Evolutionary conservation across 2,329 filamentous ascomycete genomes (phyloP).

Genomic region (Aspergillus spinulosporus): DNA sequence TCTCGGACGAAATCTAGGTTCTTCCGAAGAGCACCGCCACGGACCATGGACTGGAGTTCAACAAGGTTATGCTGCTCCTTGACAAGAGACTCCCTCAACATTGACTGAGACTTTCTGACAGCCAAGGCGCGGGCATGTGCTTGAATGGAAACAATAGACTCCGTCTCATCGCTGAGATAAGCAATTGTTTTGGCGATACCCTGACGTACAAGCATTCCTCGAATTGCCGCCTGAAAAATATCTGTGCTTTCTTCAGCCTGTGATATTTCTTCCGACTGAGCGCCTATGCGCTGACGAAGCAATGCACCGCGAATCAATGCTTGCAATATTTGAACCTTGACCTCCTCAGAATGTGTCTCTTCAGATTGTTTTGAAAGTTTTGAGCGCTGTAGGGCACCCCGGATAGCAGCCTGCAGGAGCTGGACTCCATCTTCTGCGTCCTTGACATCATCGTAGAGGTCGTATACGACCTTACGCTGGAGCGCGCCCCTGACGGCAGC

Average conservation of each 20-base stretch:
- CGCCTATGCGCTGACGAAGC: conserved; percentile 50
- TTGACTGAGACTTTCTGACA: conserved; percentile 40
- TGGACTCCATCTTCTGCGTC: conserved; percentile 59
- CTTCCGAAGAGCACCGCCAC: conserved; percentile 39
- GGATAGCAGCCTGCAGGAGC: conserved; percentile 56
- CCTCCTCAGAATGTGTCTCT: conserved; percentile 47
- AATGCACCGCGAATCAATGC: conserved; percentile 68
- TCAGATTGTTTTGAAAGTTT: conserved; percentile 24
- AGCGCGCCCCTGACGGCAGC: conserved; percentile 56
- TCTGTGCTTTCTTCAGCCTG: conserved; percentile 53
- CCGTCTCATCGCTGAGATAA: conserved; percentile 29
- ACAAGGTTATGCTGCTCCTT: conserved; percentile 44
- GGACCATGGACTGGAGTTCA: conserved; percentile 48
- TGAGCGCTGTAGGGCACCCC: conserved; percentile 52
- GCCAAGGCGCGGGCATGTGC: conserved; percentile 38
- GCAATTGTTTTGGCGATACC: conserved; percentile 27
- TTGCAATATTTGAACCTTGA: conserved; percentile 61
- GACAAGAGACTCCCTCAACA: conserved; percentile 44
- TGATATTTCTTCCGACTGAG: conserved; percentile 41
- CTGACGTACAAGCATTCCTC: conserved; percentile 55
- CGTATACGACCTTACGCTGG: conserved; percentile 41
- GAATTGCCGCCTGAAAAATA: conserved; percentile 58
- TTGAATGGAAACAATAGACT: conserved; percentile 38
- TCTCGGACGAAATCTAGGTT: conserved; percentile 28
- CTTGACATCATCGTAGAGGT: conserved; percentile 62